Conservation (phyloP, 257 asterid genomes). For the Solanum habrochaites region DNA sequence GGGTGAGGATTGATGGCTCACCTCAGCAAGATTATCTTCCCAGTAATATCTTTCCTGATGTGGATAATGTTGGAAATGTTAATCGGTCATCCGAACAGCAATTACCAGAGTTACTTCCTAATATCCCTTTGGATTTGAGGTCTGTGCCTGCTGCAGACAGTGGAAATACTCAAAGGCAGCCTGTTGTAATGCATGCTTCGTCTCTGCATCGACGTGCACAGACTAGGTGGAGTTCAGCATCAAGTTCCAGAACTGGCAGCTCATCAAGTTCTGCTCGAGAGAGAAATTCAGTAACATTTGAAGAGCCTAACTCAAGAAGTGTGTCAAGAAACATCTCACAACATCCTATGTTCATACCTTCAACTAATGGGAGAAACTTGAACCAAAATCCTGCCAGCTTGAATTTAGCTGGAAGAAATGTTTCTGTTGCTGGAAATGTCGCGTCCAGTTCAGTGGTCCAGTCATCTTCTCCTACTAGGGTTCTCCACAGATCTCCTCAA, state of each 20-base stretch:
- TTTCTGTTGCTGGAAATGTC: conserved; percentile 20
- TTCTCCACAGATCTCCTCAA: conserved; percentile 38
- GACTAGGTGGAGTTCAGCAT: background rate
- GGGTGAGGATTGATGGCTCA: conserved; percentile 46
- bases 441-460: conserved; percentile 36
- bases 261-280: background rate
- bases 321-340: conserved; percentile 55
- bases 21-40: conserved; percentile 35
- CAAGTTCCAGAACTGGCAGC: conserved; percentile 1
- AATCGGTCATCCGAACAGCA: conserved; percentile 28
- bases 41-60: conserved; percentile 13
- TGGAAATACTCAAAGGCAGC: conserved; percentile 1
- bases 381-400: conserved; percentile 40
- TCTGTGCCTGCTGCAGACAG: background rate
- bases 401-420: conserved; percentile 31
- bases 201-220: background rate
- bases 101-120: conserved; percentile 31
- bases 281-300: conserved; percentile 22
- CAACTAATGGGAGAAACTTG: conserved; percentile 35
- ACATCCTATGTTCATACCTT: conserved; percentile 56
- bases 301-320: conserved; percentile 25
- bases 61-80: conserved; percentile 19
- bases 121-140: conserved; percentile 1
- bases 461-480: conserved; percentile 40
- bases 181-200: background rate